These are phyloP conservation scores for Cardamine resedifolia DNA, from an alignment of 345 rosid genomes.

Conservation along the genomic window DNA sequence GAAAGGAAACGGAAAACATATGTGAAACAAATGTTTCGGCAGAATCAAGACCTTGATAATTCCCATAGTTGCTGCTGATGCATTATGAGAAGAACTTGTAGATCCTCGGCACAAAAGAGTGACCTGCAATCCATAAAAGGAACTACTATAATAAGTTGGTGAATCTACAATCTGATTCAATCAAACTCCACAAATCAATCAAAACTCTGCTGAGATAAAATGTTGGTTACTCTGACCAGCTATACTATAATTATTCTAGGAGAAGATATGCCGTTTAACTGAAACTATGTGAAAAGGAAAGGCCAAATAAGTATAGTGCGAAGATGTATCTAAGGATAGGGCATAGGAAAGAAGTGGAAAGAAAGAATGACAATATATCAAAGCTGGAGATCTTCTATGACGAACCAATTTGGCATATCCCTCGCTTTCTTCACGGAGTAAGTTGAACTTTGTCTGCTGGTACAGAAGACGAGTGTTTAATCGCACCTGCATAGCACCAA, in stretches of 20 bases:
- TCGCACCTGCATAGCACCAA: slow-evolving; percentile 69
- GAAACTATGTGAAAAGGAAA: slow-evolving; percentile 27
- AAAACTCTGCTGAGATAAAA: slow-evolving; percentile 17
- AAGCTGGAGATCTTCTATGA: slow-evolving; percentile 7
- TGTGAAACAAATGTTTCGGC: slow-evolving; percentile 4
- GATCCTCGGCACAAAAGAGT: slow-evolving; percentile 88
- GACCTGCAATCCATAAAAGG: slow-evolving; percentile 50
- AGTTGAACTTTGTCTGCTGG: slow-evolving; percentile 98
- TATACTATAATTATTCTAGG: slow-evolving; percentile 16
- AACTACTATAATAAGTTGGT: slow-evolving; percentile 23
- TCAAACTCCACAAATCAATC: slow-evolving; percentile 13
- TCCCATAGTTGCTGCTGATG: slow-evolving; percentile 81
- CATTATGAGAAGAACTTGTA: slow-evolving; percentile 58
- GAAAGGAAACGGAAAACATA: slow-evolving; percentile 5
- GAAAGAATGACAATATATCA: slow-evolving; percentile 8
- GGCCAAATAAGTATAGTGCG: slow-evolving; percentile 16
- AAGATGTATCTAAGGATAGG: slow-evolving; percentile 24
- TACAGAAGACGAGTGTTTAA: slow-evolving; percentile 96
- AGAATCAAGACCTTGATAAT: slow-evolving; percentile 73
- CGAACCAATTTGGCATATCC: slow-evolving; percentile 99
- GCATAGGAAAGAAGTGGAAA: background rate
- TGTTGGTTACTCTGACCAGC: slow-evolving; percentile 7
- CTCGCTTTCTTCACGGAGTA: slow-evolving; percentile 98
- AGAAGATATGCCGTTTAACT: slow-evolving; percentile 29
- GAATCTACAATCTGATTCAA: slow-evolving; percentile 6